Percentiles rank a stretch among this genome's conserved stretches.
Evolutionary conservation across 148 eudicot genomes (phyloP).

Genomic region (Chenopodium berlandieri): DNA sequence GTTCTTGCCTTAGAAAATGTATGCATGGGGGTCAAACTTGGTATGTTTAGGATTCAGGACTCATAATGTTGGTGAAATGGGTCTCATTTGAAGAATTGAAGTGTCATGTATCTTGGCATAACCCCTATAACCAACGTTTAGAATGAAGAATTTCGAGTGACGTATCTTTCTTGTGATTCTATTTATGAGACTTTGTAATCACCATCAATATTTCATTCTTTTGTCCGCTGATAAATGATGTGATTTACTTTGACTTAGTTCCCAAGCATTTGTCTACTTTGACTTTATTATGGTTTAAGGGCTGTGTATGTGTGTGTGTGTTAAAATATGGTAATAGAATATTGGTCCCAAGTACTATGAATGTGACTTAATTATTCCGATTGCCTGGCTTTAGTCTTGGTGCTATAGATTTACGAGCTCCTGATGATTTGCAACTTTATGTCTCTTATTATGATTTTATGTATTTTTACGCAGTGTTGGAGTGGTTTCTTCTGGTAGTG

Average conservation of each 20-base stretch:
- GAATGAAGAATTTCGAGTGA: background rate
- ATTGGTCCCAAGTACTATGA: background rate
- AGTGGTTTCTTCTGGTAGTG: slow-evolving; percentile 64
- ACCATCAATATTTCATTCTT: background rate
- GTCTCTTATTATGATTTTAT: background rate
- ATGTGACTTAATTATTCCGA: background rate
- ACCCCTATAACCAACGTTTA: background rate
- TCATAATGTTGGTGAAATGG: background rate
- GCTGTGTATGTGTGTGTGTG: no score
- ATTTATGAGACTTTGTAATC: background rate
- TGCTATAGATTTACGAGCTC: background rate
- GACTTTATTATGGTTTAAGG: background rate
- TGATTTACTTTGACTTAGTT: background rate
- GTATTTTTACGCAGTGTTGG: slow-evolving; percentile 74
- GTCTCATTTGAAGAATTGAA: background rate
- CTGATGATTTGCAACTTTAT: background rate
- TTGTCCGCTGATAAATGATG: background rate
- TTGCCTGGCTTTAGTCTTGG: background rate
- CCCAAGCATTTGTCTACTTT: background rate
- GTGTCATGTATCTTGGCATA: background rate
- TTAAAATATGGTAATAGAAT: background rate
- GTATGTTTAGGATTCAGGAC: background rate
- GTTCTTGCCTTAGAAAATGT: background rate
- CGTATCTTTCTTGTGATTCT: background rate
- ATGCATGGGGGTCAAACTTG: background rate